These are phyloP conservation scores for Prosopis cineraria DNA, from an alignment of 306 rosid species.

Conservation along the genomic window DNA sequence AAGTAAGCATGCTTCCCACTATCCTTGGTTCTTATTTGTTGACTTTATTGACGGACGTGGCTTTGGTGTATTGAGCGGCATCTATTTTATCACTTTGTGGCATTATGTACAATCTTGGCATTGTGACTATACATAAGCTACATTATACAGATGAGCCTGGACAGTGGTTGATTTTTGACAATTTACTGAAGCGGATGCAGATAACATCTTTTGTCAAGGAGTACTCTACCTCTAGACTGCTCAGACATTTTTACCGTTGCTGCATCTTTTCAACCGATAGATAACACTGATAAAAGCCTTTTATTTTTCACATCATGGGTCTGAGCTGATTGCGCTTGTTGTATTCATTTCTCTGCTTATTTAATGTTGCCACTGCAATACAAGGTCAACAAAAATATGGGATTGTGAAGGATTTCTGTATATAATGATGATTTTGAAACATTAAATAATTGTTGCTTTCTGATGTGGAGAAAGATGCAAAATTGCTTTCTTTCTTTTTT, in stretches of 20 bases:
- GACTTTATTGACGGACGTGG: conserved; percentile 1
- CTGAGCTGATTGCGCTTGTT: conserved; percentile 17
- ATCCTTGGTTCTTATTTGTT: conserved; percentile 24
- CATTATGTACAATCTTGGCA: background rate
- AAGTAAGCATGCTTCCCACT: conserved; percentile 16
- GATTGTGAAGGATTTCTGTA: background rate
- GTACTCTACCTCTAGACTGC: background rate
- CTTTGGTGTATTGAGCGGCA: conserved; percentile 10
- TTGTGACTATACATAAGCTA: background rate
- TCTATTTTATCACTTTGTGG: background rate
- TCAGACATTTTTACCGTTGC: background rate
- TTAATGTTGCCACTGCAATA: background rate
- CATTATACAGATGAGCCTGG: background rate
- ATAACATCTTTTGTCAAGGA: background rate
- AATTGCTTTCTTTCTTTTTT: background rate
- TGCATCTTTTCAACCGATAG: background rate
- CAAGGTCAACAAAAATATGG: background rate
- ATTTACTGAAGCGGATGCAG: background rate
- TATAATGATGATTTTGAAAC: background rate
- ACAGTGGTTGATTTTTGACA: conserved; percentile 10
- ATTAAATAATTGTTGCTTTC: background rate
- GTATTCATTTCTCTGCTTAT: background rate
- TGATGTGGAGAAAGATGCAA: background rate
- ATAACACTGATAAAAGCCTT: background rate
- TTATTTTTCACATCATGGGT: background rate